phyloP scores from a whole-genome alignment of 140 eudicot species.

The Flaveria floridana region DNA sequence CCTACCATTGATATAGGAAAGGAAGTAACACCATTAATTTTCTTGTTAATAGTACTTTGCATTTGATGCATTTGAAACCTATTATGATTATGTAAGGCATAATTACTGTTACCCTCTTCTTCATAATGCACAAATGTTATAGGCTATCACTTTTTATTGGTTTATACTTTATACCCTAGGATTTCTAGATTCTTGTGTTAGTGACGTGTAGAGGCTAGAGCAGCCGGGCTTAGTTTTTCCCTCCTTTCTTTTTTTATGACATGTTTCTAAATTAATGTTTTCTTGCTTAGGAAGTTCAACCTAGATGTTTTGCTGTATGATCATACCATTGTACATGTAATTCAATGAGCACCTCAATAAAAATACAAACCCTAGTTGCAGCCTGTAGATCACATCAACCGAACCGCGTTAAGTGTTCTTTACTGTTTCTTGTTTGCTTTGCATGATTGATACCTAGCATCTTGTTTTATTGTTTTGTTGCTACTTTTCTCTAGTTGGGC shows the following conservation, averaged over 20 bases:
- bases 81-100: background rate
- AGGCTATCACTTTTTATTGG: background rate
- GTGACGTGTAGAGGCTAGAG: too few relatives aligned
- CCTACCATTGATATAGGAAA: background rate
- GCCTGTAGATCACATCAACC: background rate
- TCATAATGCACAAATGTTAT: background rate
- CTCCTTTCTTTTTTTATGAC: too few relatives aligned
- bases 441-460: too few relatives aligned
- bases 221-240: too few relatives aligned
- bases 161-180: slow-evolving; percentile 2
- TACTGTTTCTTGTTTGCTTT: background rate
- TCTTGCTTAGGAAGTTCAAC: background rate
- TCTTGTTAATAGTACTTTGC: background rate
- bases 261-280: background rate
- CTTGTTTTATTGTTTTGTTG: background rate
- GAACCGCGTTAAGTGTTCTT: background rate
- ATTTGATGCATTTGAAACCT: background rate
- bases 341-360: too few relatives aligned
- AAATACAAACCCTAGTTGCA: background rate
- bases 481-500: background rate
- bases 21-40: background rate
- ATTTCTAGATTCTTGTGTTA: background rate
- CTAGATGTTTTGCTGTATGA: too few relatives aligned
- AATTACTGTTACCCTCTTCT: background rate
- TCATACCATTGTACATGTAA: too few relatives aligned